These are phyloP conservation scores for Ophiostoma angusticollis DNA, from an alignment of 2,329 filamentous ascomycete genomes.

Conservation along the genomic window DNA sequence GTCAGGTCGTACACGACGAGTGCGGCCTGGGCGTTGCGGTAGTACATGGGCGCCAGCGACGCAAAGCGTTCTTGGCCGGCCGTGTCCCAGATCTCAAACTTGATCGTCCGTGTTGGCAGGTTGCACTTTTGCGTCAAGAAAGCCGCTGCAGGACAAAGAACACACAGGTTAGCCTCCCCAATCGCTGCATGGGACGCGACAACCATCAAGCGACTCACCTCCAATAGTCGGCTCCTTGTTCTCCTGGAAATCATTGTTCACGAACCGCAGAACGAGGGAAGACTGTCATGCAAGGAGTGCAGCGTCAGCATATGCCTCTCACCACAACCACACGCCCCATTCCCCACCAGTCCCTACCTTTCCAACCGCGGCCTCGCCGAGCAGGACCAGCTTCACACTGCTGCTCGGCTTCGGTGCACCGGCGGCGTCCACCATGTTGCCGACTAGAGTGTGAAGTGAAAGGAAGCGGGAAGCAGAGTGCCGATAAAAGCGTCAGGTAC, in stretches of 20 bases:
- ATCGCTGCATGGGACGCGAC: no score
- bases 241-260: constrained; percentile 99
- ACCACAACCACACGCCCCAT: neutral
- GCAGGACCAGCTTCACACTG: constrained; percentile 97
- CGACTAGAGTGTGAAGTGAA: no score
- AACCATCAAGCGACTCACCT: constrained; percentile 52
- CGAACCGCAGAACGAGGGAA: constrained; percentile 92
- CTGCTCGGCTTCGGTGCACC: constrained; percentile 77
- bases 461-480: no score
- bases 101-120: constrained; percentile 81
- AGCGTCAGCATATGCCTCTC: neutral
- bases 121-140: constrained; percentile 99
- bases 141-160: constrained; percentile 47
- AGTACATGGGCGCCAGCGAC: constrained; percentile 96
- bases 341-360: no score
- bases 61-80: constrained; percentile 96
- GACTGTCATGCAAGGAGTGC: constrained; percentile 48
- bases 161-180: no score
- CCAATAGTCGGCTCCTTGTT: constrained; percentile 99
- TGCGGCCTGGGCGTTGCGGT: constrained; percentile 94
- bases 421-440: constrained; percentile 57
- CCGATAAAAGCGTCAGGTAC: no score
- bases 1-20: constrained; percentile 98
- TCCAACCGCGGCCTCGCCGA: constrained; percentile 94
- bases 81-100: constrained; percentile 96